Evolutionary conservation across 108 stramenopile genomes (phyloP).

Genomic region (Licmophora abbreviata): DNA sequence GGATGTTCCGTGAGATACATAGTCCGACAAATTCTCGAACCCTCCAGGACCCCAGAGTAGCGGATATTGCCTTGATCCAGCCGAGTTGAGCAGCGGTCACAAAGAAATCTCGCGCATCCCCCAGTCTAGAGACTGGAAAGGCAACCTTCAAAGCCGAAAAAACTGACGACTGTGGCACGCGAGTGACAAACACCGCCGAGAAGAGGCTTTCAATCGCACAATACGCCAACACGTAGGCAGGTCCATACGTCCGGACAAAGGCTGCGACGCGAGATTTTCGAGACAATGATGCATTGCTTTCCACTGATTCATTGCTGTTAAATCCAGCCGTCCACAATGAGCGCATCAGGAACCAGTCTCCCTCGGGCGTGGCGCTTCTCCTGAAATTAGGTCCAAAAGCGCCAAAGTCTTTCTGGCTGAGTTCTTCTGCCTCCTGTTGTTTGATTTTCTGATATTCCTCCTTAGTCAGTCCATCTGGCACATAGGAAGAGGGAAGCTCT

Average conservation of each 20-base stretch:
- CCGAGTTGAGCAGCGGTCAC: not conserved
- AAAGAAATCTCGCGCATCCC: not conserved
- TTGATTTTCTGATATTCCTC: constrained; percentile 43
- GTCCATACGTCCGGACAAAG: not conserved
- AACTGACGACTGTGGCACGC: not conserved
- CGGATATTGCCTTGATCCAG: not conserved
- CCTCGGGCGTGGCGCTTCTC: constrained; percentile 30
- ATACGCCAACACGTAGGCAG: not conserved
- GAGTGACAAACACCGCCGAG: not conserved
- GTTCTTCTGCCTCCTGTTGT: constrained; percentile 31
- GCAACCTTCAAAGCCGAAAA: not conserved
- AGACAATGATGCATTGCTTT: not conserved
- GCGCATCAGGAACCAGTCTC: constrained; percentile 54
- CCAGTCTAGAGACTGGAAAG: not conserved
- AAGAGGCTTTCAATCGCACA: not conserved
- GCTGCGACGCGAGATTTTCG: not conserved
- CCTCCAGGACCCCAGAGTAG: no score
- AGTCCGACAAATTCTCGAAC: no score
- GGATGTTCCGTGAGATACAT: not conserved
- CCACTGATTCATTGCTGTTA: not conserved
- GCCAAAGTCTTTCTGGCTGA: constrained; percentile 36
- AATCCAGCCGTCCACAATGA: constrained; percentile 45
- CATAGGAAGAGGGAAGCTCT: no score
- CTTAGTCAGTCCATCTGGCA: constrained; percentile 44
- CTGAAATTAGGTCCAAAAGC: constrained; percentile 58